Percentiles rank a stretch among this genome's conserved stretches.
Evolutionary conservation across 2,329 filamentous ascomycete species (phyloP).

Genomic region (Sarocladium strictum): DNA sequence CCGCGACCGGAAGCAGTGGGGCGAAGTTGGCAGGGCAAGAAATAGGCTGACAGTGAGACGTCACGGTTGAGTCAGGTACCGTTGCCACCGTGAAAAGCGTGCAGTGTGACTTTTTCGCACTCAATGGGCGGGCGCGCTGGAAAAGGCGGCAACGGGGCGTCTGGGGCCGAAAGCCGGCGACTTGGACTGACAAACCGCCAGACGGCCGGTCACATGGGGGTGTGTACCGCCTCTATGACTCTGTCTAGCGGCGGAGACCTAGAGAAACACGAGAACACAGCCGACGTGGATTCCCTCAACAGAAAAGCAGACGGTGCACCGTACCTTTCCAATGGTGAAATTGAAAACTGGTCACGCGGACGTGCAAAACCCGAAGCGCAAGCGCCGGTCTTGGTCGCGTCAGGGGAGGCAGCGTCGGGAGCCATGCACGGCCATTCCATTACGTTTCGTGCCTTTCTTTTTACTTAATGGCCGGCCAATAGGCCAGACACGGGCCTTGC

Average conservation of each 20-base stretch:
- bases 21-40: no score
- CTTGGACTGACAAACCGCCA: not conserved
- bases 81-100: not conserved
- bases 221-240: not conserved
- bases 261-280: not conserved
- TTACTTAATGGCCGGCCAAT: slow-evolving; percentile 6
- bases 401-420: not conserved
- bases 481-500: not conserved
- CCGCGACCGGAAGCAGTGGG: no score
- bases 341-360: slow-evolving; percentile 1
- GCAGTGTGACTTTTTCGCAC: not conserved
- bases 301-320: not conserved
- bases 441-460: slow-evolving; percentile 7
- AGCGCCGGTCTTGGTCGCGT: not conserved
- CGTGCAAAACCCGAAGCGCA: not conserved
- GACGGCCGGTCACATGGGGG: not conserved
- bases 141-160: not conserved
- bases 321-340: no score
- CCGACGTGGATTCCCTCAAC: no score
- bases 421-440: slow-evolving; percentile 5
- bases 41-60: not conserved
- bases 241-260: no score
- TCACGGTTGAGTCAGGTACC: not conserved
- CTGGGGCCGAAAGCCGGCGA: not conserved
- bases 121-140: no score